These are phyloP conservation scores for Tarenaya hassleriana DNA, from an alignment of 345 rosid genomes.

Conservation along the genomic window DNA sequence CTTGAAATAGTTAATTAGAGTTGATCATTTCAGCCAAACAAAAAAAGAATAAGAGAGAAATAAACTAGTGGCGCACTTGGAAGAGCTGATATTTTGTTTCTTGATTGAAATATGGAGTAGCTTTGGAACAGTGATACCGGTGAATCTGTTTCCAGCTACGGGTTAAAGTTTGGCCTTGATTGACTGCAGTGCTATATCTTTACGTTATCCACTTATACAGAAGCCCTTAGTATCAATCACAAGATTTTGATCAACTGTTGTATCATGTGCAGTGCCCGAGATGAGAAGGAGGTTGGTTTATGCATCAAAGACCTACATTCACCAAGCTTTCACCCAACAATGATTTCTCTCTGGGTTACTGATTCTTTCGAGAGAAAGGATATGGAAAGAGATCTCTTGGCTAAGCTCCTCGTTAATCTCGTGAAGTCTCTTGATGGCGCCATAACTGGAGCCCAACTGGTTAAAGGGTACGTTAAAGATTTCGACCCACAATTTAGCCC, in stretches of 20 bases:
- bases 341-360: constrained; percentile 85
- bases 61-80: no score
- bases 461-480: constrained; percentile 55
- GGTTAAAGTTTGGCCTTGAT: background rate
- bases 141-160: background rate
- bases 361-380: constrained; percentile 98
- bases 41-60: constrained; percentile 4
- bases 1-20: constrained; percentile 12
- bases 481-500: background rate
- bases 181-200: background rate
- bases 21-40: background rate
- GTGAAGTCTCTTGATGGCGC: constrained; percentile 41
- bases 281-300: constrained; percentile 71
- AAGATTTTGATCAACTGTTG: background rate
- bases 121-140: constrained; percentile 2
- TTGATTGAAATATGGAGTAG: constrained; percentile 1
- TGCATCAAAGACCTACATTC: constrained; percentile 87
- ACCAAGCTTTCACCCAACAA: constrained; percentile 66
- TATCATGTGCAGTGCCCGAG: constrained; percentile 61
- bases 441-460: constrained; percentile 46
- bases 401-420: constrained; percentile 70
- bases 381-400: constrained; percentile 73
- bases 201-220: background rate
- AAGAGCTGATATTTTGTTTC: no score
- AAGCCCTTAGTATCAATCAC: constrained; percentile 3